Conservation (phyloP, 441 rosid species). For the Erodium texanum region DNA sequence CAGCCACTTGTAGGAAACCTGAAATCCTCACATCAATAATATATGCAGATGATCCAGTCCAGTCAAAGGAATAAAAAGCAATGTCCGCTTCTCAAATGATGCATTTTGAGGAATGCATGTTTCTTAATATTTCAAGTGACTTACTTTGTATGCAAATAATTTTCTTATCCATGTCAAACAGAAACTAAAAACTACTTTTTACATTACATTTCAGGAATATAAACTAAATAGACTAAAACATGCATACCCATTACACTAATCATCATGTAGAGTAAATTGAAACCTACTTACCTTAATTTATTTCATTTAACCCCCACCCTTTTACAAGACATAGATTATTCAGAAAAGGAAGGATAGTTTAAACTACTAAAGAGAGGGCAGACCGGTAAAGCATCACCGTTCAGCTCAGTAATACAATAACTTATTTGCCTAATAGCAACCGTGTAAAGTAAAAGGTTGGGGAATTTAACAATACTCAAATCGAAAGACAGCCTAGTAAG, state of each 20-base stretch:
- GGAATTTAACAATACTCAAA: background rate
- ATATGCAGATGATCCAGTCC: background rate
- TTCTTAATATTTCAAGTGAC: background rate
- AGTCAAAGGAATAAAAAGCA: background rate
- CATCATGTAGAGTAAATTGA: background rate
- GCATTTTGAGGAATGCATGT: background rate
- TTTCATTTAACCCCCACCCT: background rate
- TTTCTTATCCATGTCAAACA: background rate
- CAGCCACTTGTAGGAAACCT: slow-evolving; percentile 96
- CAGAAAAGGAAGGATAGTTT: background rate
- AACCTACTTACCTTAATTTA: background rate
- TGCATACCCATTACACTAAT: background rate
- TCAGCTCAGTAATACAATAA: background rate
- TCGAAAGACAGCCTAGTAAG: background rate
- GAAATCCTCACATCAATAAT: slow-evolving; percentile 18
- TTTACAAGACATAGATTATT: background rate
- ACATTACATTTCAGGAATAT: background rate
- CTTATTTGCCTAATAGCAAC: background rate
- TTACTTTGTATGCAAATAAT: background rate
- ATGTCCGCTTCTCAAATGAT: background rate
- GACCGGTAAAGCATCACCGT: too few species aligned
- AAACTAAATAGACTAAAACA: background rate
- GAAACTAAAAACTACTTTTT: background rate
- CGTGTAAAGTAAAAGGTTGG: background rate
- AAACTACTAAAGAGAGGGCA: background rate